Base-by-base conservation (phyloP, 2,329 filamentous ascomycete genomes). In the Colletotrichum sp. region DNA sequence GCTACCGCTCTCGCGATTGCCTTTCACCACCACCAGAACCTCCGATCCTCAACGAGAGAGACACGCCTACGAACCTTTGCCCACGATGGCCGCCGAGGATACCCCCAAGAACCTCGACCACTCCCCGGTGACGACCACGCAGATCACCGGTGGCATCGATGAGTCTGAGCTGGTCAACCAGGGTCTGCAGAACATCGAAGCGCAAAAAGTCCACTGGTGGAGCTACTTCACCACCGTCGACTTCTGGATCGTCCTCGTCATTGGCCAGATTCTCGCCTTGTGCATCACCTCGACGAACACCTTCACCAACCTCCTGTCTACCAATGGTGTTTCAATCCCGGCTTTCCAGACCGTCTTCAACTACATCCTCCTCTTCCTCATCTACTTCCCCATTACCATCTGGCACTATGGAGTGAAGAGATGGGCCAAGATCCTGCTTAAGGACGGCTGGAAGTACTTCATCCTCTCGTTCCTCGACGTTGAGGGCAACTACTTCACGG, bases 301-400 rank as follows among this genome's bases (percentile, higher is more conserved):
- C 64, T 95, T 99, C 82, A 95, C 94, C 49, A 92, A 90, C 30
- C 91, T 98, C 71, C 92, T 99, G 34, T 89, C 89, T 73, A 81
- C 84, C 12, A 85, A 86, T 7, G 90, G 92, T 66, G 96, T 94
- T 79, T 95, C 92, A 77, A 98, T 99, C 79, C 97, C 97, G 9
- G 95, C 97, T 71, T 98, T 99, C 88, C 97, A 99, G 87, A 95
- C 95, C 34, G 91, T 99, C 81, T 98, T 98, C 90, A 98, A 97
- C 87, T 99, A 99, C 86, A 90, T 96, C 59, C 87, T 98, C 66
- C 90, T 99, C 78, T 93, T 93, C 77, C 72, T 95, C 75, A 91
- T 98, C 82, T 99, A 98, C 88, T 94, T 95, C 28, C 89, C 92
- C 52, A 92, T 94, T 81, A 96, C 95, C 16, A 86, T 98, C 39